These are phyloP conservation scores for Epithele typhae DNA, from an alignment of 768 basidiomycete genomes.

Conservation along the genomic window DNA sequence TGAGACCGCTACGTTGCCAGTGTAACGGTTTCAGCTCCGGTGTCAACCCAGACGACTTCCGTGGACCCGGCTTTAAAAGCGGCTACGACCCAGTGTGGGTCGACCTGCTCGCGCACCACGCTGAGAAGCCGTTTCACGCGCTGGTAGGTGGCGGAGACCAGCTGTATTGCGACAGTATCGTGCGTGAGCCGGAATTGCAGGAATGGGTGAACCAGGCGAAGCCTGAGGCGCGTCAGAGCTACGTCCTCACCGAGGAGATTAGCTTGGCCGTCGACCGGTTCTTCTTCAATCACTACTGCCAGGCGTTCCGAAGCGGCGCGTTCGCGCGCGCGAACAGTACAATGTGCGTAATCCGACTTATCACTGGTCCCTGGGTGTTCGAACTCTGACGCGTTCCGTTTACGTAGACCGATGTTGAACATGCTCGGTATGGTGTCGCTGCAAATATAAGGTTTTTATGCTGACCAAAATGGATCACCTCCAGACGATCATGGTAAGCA, in stretches of 20 bases:
- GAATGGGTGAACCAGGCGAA: constrained; percentile 72
- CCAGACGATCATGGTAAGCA: constrained; percentile 79
- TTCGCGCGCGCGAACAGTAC: constrained; percentile 89
- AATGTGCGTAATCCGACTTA: constrained; percentile 74
- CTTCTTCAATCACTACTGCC: constrained; percentile 90
- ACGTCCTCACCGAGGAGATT: constrained; percentile 68
- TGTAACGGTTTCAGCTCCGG: constrained; percentile 90
- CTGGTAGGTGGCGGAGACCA: constrained; percentile 94
- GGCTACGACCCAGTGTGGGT: constrained; percentile 93
- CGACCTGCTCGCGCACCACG: constrained; percentile 84
- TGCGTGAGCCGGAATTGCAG: constrained; percentile 84
- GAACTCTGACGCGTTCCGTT: constrained; percentile 59
- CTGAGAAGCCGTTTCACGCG: constrained; percentile 78
- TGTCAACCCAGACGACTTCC: constrained; percentile 84
- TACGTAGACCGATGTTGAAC: constrained; percentile 73
- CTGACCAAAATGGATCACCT: background rate
- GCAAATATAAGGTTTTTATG: background rate
- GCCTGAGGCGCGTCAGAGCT: constrained; percentile 51
- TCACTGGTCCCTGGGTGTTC: background rate
- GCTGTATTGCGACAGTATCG: constrained; percentile 80
- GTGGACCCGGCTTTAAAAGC: constrained; percentile 70
- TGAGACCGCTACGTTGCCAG: constrained; percentile 32
- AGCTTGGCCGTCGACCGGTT: constrained; percentile 75
- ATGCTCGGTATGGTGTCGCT: constrained; percentile 59
- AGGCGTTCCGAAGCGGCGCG: constrained; percentile 79